These are phyloP conservation scores for Pinus taeda DNA, from an alignment of 75 land plant species.

Conservation along the genomic window DNA sequence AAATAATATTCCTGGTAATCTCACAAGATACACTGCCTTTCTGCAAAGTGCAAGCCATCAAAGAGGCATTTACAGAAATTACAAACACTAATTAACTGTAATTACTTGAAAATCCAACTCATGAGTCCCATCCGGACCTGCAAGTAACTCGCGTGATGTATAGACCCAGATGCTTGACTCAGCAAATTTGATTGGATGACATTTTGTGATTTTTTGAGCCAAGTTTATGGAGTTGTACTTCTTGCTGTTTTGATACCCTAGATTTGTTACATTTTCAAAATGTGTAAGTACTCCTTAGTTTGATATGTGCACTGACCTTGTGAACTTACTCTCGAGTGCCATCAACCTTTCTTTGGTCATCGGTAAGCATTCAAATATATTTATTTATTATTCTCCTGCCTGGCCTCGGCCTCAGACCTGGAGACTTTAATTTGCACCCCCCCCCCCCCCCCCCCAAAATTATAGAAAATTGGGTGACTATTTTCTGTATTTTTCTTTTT, in stretches of 20 bases:
- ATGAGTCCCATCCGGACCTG: neutral
- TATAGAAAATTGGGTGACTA: neutral
- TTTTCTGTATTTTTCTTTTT: neutral
- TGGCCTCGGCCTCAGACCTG: no score
- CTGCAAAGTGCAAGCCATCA: neutral
- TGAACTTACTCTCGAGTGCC: no score
- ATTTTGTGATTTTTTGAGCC: no score
- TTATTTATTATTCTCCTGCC: no score
- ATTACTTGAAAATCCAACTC: neutral
- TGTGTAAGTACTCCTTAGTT: no score
- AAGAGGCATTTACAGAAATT: neutral
- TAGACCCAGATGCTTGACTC: neutral
- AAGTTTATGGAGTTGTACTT: no score
- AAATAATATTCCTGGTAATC: neutral
- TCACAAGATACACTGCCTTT: neutral
- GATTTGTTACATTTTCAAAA: no score
- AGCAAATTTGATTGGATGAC: no score
- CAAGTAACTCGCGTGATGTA: neutral
- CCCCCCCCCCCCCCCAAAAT: neutral
- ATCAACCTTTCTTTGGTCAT: no score
- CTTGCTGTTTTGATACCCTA: no score
- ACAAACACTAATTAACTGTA: neutral
- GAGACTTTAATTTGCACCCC: neutral
- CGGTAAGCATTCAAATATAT: no score
- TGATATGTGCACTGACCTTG: no score